Evolutionary conservation across 257 asterid species (phyloP), one percentile per base, ranked within the genome.

Genomic region (Penstemon eatonii): DNA sequence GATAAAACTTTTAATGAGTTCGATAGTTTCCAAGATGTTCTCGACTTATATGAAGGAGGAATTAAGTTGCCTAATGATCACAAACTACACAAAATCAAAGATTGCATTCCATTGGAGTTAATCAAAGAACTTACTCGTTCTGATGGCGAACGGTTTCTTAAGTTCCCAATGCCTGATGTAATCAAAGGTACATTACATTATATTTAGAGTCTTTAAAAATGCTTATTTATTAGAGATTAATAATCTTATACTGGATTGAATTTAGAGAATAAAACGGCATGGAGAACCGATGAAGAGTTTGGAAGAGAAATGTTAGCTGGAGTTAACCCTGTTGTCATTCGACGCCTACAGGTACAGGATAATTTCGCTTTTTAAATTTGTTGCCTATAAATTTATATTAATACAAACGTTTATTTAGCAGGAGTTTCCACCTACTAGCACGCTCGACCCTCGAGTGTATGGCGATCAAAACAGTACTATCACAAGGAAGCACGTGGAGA

Each of bases 301-400:
- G 97, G 84, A 63, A 60, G 99, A 71, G 97, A 93, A 76, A 88
- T 93, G 97, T 85, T 93, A 3, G 97, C 99, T 49, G 99, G 99
- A 79, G 89, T 88, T 39, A 90, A 93, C 78, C 99, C 99, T 66
- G 96, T 90, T 39, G 36, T 82, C 60, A 88, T 93, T 62, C 80
- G 70, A 12, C 81, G 85, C 43, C 89, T 93, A 59, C 75, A 76
- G 91, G 97, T 89, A 80, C 72, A n/a, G 0, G 6, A 10, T 39
- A 43, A 61, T 18, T 57, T 40, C 8, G 33, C 33, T 25, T 25
- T 25, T 25, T 25, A 25, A 25, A 25, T 25, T 25, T 25, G 33
- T 25, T 25, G 33, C 33, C 33, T 25, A 25, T 25, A 25, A 25
- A 25, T 25, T 25, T 25, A 1, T 25, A 25, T 25, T 25, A 25